Conservation (phyloP, 2,329 filamentous ascomycete species). For the Penicillium sp. region DNA sequence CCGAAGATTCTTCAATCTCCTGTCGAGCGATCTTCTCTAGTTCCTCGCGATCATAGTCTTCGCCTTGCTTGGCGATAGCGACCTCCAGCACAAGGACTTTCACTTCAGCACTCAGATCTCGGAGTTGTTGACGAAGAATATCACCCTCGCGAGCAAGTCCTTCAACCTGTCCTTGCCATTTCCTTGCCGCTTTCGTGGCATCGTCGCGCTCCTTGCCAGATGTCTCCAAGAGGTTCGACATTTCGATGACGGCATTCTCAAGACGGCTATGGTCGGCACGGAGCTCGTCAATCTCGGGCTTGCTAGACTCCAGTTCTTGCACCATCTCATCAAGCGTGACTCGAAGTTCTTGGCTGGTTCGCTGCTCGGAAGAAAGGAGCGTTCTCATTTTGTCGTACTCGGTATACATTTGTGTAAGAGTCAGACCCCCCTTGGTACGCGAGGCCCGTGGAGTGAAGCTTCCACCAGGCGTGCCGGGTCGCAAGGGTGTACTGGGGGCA, state of each 20-base stretch:
- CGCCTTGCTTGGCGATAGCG: slow-evolving; percentile 75
- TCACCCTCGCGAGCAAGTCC: slow-evolving; percentile 68
- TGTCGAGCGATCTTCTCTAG: slow-evolving; percentile 78
- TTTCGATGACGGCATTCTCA: slow-evolving; percentile 78
- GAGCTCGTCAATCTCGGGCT: slow-evolving; percentile 85
- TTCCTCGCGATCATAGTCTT: slow-evolving; percentile 73
- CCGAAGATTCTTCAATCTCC: slow-evolving; percentile 71
- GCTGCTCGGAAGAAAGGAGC: slow-evolving; percentile 73
- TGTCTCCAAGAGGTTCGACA: slow-evolving; percentile 81
- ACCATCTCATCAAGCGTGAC: slow-evolving; percentile 85
- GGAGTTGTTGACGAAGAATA: slow-evolving; percentile 82
- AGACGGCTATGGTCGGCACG: slow-evolving; percentile 80
- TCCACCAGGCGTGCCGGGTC: slow-evolving; percentile 54
- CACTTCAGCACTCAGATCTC: slow-evolving; percentile 86
- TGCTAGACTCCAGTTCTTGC: slow-evolving; percentile 79
- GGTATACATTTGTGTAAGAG: slow-evolving; percentile 66
- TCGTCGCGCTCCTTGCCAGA: slow-evolving; percentile 79
- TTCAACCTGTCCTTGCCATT: slow-evolving; percentile 73
- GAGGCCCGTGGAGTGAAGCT: slow-evolving; percentile 59
- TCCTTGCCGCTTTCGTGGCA: slow-evolving; percentile 77
- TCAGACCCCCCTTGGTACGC: slow-evolving; percentile 58
- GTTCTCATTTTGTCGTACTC: slow-evolving; percentile 67
- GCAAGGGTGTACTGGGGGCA: slow-evolving; percentile 53
- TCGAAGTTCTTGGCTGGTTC: slow-evolving; percentile 73
- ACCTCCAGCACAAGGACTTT: slow-evolving; percentile 89